Evolutionary conservation across 208 protist species (phyloP).

Genomic region (Borovskyia barvae): DNA sequence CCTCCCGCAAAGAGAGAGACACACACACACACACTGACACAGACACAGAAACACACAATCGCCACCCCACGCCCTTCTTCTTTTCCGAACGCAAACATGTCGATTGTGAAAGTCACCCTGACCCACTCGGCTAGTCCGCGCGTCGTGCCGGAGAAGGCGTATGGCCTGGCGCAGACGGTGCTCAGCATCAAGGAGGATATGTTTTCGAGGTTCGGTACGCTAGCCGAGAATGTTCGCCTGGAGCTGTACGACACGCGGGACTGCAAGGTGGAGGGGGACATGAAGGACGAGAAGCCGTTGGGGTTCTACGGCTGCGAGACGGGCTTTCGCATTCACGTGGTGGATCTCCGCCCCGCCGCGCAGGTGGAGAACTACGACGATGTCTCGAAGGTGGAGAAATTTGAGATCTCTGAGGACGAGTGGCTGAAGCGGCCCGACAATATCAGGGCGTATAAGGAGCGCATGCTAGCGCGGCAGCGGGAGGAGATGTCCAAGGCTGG

Average conservation of each 20-base stretch:
- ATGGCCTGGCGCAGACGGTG: slow-evolving; percentile 70
- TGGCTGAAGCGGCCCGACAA: slow-evolving; percentile 87
- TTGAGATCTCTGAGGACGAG: slow-evolving; percentile 87
- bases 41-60: slow-evolving; percentile 12
- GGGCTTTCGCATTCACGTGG: slow-evolving; percentile 84
- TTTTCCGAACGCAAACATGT: slow-evolving; percentile 45
- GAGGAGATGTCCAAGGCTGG: slow-evolving; percentile 67
- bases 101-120: slow-evolving; percentile 74
- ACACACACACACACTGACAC: neutral
- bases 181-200: slow-evolving; percentile 79
- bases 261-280: slow-evolving; percentile 49
- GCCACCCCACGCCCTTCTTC: neutral
- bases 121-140: slow-evolving; percentile 80
- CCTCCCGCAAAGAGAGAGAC: neutral
- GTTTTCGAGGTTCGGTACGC: slow-evolving; percentile 79
- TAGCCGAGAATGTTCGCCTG: slow-evolving; percentile 61
- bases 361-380: slow-evolving; percentile 77
- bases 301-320: slow-evolving; percentile 85
- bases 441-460: slow-evolving; percentile 73
- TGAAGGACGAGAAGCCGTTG: slow-evolving; percentile 75
- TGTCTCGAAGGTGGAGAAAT: slow-evolving; percentile 90
- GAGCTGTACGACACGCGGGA: slow-evolving; percentile 80
- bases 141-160: slow-evolving; percentile 88
- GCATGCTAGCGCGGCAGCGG: slow-evolving; percentile 67
- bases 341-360: slow-evolving; percentile 80